Conservation (phyloP, 495 filamentous ascomycete species). For the Daldinia concentrica region DNA sequence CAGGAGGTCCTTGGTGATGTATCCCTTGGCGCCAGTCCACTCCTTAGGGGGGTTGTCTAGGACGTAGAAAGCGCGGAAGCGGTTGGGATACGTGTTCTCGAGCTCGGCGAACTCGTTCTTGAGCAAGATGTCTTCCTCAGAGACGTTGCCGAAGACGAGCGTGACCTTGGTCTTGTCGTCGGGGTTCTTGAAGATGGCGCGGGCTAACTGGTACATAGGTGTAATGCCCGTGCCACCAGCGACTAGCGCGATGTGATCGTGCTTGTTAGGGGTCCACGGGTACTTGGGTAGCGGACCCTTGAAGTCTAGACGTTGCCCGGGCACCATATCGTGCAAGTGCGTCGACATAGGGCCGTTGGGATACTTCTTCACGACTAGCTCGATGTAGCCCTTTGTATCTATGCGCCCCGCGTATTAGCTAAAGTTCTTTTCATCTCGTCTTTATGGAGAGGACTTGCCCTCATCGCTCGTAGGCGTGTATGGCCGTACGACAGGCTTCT, state of each 20-base stretch:
- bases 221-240: slow-evolving; percentile 97
- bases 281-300: slow-evolving; percentile 98
- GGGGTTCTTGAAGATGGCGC: slow-evolving; percentile 92
- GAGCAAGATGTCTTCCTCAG: slow-evolving; percentile 86
- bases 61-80: slow-evolving; percentile 89
- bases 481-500: slow-evolving; percentile 86
- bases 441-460: slow-evolving; percentile 58
- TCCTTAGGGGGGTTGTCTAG: slow-evolving; percentile 85
- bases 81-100: slow-evolving; percentile 92
- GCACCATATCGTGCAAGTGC: slow-evolving; percentile 83
- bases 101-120: slow-evolving; percentile 82
- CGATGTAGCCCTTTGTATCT: slow-evolving; percentile 79
- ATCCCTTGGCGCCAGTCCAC: slow-evolving; percentile 80
- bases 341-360: slow-evolving; percentile 88
- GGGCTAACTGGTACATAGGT: slow-evolving; percentile 85
- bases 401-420: slow-evolving; percentile 30
- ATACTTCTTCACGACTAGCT: slow-evolving; percentile 92
- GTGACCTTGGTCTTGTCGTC: slow-evolving; percentile 97
- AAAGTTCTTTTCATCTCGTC: background rate
- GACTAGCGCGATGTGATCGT: slow-evolving; percentile 89
- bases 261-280: slow-evolving; percentile 90
- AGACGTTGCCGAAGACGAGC: slow-evolving; percentile 87
- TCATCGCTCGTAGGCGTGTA: slow-evolving; percentile 94
- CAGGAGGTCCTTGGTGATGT: slow-evolving; percentile 84
- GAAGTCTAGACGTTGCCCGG: slow-evolving; percentile 81